Conservation (phyloP, 2,329 filamentous ascomycete genomes). For the Beauveria brongniartii region DNA sequence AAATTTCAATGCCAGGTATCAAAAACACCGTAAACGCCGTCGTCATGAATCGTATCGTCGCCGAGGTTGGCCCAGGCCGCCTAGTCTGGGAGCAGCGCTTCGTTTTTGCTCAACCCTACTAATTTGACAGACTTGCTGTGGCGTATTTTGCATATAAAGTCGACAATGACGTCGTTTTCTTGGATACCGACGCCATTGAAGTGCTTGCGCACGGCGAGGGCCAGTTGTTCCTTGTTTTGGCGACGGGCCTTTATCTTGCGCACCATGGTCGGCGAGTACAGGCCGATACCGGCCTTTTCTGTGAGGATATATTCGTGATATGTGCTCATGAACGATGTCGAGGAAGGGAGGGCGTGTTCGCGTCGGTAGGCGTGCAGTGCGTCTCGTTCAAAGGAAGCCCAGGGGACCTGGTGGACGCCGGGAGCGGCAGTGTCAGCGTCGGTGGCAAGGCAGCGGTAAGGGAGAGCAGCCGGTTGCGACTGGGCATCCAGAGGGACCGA, state of each 20-base stretch:
- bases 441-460: not conserved
- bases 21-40: slow-evolving; percentile 10
- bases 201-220: slow-evolving; percentile 67
- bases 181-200: slow-evolving; percentile 73
- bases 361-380: slow-evolving; percentile 69
- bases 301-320: slow-evolving; percentile 56
- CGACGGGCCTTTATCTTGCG: slow-evolving; percentile 54
- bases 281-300: slow-evolving; percentile 55
- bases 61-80: not conserved
- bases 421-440: slow-evolving; percentile 10
- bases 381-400: slow-evolving; percentile 58
- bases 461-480: slow-evolving; percentile 4
- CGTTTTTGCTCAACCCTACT: slow-evolving; percentile 18
- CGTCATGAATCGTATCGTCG: slow-evolving; percentile 7
- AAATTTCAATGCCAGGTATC: slow-evolving; percentile 7
- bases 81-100: slow-evolving; percentile 11
- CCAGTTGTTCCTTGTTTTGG: slow-evolving; percentile 65
- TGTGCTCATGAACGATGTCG: slow-evolving; percentile 58
- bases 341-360: slow-evolving; percentile 62
- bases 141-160: slow-evolving; percentile 63
- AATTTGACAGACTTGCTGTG: slow-evolving; percentile 23
- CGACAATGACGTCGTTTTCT: slow-evolving; percentile 77
- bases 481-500: slow-evolving; percentile 5
- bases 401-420: slow-evolving; percentile 42
- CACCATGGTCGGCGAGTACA: slow-evolving; percentile 69